Percentiles rank a stretch among this genome's conserved stretches.
Conservation (phyloP, 2,329 filamentous ascomycete genomes). For the Keithomyces neogunnii region DNA sequence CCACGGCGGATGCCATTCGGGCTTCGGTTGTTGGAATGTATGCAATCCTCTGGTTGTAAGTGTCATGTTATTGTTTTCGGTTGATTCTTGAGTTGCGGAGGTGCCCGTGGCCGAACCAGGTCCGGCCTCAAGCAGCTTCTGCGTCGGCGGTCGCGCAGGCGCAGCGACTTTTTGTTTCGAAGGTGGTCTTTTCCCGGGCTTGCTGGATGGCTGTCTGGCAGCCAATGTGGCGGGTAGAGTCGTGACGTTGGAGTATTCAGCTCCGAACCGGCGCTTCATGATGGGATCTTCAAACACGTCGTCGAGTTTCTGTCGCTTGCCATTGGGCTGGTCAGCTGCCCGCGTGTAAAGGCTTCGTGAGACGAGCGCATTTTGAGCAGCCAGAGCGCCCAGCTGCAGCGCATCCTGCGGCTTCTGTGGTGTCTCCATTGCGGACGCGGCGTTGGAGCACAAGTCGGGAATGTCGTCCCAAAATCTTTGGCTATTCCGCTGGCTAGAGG, state of each 20-base stretch:
- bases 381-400: constrained; percentile 25
- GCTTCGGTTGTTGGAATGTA: constrained; percentile 46
- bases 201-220: constrained; percentile 60
- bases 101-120: not conserved
- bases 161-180: constrained; percentile 29
- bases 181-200: constrained; percentile 17
- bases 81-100: not conserved
- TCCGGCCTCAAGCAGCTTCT: constrained; percentile 32
- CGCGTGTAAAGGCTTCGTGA: constrained; percentile 24
- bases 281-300: constrained; percentile 24
- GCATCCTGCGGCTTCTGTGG: constrained; percentile 22
- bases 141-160: constrained; percentile 32
- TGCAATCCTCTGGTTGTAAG: constrained; percentile 21
- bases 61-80: constrained; percentile 19
- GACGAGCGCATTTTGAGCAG: constrained; percentile 24
- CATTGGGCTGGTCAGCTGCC: constrained; percentile 14
- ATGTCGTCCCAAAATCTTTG: not conserved
- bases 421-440: constrained; percentile 22
- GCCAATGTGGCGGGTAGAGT: constrained; percentile 71
- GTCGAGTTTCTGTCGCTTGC: constrained; percentile 31
- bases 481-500: no score
- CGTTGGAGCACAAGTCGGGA: not conserved
- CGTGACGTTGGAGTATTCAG: constrained; percentile 71
- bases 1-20: constrained; percentile 97
- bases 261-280: constrained; percentile 45